These are phyloP conservation scores for Litsea cubeba DNA, from an alignment of 164 flowering plant species.

Conservation along the genomic window DNA sequence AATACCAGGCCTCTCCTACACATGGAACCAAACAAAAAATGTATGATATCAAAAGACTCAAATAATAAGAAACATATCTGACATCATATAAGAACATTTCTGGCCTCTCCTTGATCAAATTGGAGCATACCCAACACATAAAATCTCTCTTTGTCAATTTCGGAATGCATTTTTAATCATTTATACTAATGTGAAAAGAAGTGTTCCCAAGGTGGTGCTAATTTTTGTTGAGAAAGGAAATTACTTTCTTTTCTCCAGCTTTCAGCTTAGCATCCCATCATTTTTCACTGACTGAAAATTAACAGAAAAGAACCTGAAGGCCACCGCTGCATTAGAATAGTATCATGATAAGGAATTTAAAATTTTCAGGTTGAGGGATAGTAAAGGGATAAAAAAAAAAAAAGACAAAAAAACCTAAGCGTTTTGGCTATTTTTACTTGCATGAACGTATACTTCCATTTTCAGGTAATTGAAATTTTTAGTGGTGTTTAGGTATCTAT, in stretches of 20 bases:
- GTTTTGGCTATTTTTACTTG: no score
- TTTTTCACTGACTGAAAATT: slow-evolving; percentile 73
- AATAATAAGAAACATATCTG: no score
- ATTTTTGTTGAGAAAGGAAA: not conserved
- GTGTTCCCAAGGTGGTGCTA: not conserved
- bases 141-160: slow-evolving; percentile 73
- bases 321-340: slow-evolving; percentile 27
- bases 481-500: no score
- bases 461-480: no score
- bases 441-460: no score
- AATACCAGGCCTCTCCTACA: no score
- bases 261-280: slow-evolving; percentile 46
- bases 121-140: slow-evolving; percentile 74
- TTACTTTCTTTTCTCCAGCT: slow-evolving; percentile 52
- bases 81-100: no score
- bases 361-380: no score
- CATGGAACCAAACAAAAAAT: no score
- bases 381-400: no score
- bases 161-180: slow-evolving; percentile 9
- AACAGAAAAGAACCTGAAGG: slow-evolving; percentile 56
- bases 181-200: not conserved
- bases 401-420: no score
- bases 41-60: no score
- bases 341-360: not conserved
- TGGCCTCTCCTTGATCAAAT: slow-evolving; percentile 72